Base-by-base conservation (phyloP, 495 filamentous ascomycete genomes). In the Extremus antarcticus region DNA sequence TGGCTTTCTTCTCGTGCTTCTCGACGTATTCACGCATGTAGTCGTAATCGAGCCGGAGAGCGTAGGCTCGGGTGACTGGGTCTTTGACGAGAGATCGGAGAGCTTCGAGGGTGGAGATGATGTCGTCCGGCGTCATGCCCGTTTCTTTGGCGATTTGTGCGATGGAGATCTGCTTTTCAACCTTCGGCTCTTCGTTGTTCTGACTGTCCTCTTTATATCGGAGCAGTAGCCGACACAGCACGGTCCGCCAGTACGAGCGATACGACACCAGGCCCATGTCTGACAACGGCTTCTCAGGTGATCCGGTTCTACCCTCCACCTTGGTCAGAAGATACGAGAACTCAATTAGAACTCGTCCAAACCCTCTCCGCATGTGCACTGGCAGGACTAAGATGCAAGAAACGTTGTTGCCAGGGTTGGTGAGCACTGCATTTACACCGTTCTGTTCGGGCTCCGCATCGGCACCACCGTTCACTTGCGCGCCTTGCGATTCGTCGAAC, bases 221-320 rank as follows among this genome's bases (percentile, higher is more conserved):
- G 0, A 77, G 69, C 4, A 94, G 73, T 38, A 94, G 78, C 56
- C 92, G 87, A 63, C 90, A 95, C 35, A 97, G 73, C 11, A 94
- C 74, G 16, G 94, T 73, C 39, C 91, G 80, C 92, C 92, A 98
- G 66, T 98, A 98, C 59, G 92, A 95, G 17, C 94, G 82, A 64
- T 98, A 98, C 1, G 90, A 95, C 1, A 97, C 89, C 35, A 98
- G 71, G 1, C 92, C 92, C 87, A 98, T 94, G 69, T 98, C 92
- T 0, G 92, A 97, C 3, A 98, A 80, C 0, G 92, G 92, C 68
- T 98, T 98, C 66, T 98, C 92, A 1, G 92, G 92, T 0, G 92
- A 96, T 7, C 92, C 92, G 2, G 88, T 95, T 66, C 95, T 95
- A 63, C 85, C 81, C 70, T 98, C 92, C 1, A 90, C 87, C 49